These are phyloP conservation scores for Pleurotus salmoneostramineus DNA, from an alignment of 768 basidiomycete species.

Conservation along the genomic window DNA sequence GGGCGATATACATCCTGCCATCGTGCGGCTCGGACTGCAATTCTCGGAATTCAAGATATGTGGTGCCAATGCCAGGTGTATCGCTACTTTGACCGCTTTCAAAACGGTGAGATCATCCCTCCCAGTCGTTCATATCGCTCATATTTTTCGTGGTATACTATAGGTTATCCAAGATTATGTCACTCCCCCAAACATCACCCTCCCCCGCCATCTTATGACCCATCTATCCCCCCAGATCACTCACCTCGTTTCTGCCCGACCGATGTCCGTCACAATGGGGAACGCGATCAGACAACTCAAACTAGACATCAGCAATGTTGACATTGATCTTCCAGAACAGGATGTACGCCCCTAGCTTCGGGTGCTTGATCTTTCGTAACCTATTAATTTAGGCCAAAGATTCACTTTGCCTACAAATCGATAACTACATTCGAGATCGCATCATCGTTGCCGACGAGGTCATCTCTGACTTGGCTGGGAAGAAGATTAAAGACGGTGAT, in stretches of 20 bases:
- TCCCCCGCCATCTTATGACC: conserved; percentile 88
- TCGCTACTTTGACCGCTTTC: conserved; percentile 87
- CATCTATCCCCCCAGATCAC: conserved; percentile 92
- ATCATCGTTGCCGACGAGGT: conserved; percentile 93
- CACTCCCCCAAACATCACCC: conserved; percentile 81
- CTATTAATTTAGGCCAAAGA: conserved; percentile 71
- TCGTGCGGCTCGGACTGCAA: conserved; percentile 82
- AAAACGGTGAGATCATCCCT: conserved; percentile 58
- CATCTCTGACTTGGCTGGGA: conserved; percentile 82
- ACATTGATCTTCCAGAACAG: conserved; percentile 92
- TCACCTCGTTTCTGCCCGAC: conserved; percentile 81
- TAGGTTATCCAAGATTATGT: conserved; percentile 90
- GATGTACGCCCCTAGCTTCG: conserved; percentile 53
- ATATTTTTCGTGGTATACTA: conserved; percentile 6
- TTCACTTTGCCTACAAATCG: conserved; percentile 77
- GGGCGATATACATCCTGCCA: conserved; percentile 87
- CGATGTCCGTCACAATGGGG: conserved; percentile 92
- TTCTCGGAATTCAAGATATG: conserved; percentile 91
- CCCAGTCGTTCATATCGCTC: conserved; percentile 1
- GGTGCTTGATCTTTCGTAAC: not conserved
- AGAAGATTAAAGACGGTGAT: conserved; percentile 94
- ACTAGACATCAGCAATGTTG: conserved; percentile 87
- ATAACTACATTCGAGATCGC: conserved; percentile 90
- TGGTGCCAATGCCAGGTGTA: conserved; percentile 94
- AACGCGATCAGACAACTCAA: conserved; percentile 94